Percentiles rank a stretch among this genome's conserved stretches.
Conservation (phyloP, 1,284 basidiomycete species). For the Mycosarcoma maydis region DNA sequence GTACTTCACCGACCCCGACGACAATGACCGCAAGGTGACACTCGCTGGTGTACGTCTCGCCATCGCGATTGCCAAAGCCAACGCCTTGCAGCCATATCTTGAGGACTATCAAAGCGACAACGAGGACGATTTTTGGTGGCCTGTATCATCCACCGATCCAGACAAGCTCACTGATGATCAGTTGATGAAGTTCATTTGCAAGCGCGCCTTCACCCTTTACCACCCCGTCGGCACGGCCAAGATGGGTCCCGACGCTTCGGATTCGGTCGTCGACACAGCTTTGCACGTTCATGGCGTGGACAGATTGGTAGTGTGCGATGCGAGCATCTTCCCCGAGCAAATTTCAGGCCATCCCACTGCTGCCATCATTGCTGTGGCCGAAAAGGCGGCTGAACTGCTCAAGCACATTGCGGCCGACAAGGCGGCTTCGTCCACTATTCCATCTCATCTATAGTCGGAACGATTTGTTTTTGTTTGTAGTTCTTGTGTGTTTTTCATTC, state of each 20-base stretch:
- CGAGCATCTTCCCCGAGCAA: conserved; percentile 55
- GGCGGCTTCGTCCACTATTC: conserved; percentile 10
- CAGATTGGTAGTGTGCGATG: conserved; percentile 55
- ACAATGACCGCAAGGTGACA: conserved; percentile 53
- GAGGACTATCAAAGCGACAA: conserved; percentile 41
- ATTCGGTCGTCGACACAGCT: conserved; percentile 47
- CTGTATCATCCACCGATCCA: conserved; percentile 46
- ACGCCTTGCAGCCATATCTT: conserved; percentile 39
- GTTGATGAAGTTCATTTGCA: conserved; percentile 67
- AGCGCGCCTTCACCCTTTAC: conserved; percentile 73
- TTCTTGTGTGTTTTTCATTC: too few species aligned
- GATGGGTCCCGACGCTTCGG: conserved; percentile 29
- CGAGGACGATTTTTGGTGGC: conserved; percentile 47
- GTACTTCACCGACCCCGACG: conserved; percentile 46
- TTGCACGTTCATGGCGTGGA: conserved; percentile 47
- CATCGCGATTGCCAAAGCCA: conserved; percentile 28
- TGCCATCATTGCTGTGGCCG: conserved; percentile 46
- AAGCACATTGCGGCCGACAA: conserved; percentile 25
- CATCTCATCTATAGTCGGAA: conserved; percentile 15
- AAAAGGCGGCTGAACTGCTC: conserved; percentile 45
- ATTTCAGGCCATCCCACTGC: conserved; percentile 55
- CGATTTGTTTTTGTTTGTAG: neutral
- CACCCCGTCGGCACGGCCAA: conserved; percentile 71
- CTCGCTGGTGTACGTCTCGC: conserved; percentile 46
- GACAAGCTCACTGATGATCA: conserved; percentile 55